Percentiles rank a stretch among this genome's conserved stretches.
Evolutionary conservation across 2,329 filamentous ascomycete genomes (phyloP).

Genomic region (Sarocladium brachiariae): DNA sequence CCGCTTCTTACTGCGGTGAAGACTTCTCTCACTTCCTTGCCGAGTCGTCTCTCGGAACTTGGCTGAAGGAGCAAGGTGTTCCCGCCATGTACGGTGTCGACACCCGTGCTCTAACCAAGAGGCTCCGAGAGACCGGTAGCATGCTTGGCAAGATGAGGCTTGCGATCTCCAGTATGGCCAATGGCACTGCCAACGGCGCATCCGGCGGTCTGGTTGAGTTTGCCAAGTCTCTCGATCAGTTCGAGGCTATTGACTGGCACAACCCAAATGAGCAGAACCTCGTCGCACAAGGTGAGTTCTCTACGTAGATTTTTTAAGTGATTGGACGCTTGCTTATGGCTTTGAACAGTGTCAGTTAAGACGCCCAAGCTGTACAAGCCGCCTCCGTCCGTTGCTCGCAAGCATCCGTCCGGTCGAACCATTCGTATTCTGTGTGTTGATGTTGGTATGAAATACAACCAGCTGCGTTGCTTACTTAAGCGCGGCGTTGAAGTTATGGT

Average conservation of each 20-base stretch:
- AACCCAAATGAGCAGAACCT: constrained; percentile 92
- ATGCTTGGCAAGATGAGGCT: constrained; percentile 90
- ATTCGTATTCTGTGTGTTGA: constrained; percentile 89
- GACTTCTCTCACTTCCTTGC: constrained; percentile 94
- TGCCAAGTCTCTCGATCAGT: constrained; percentile 37
- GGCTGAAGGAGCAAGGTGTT: constrained; percentile 92
- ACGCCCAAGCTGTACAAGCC: constrained; percentile 81
- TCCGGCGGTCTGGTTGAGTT: constrained; percentile 25
- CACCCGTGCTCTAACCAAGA: constrained; percentile 88
- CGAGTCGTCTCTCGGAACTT: constrained; percentile 80
- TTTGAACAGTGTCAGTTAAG: constrained; percentile 76
- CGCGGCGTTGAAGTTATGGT: constrained; percentile 91
- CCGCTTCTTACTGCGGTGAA: constrained; percentile 87
- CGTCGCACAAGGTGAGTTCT: constrained; percentile 78
- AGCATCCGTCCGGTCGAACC: constrained; percentile 80
- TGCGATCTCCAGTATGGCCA: constrained; percentile 44
- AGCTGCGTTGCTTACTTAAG: constrained; percentile 84
- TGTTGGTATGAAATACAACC: constrained; percentile 97
- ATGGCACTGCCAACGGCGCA: constrained; percentile 35
- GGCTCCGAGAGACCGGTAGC: constrained; percentile 86
- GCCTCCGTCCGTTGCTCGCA: constrained; percentile 58
- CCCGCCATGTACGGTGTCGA: constrained; percentile 95
- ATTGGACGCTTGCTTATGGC: constrained; percentile 30
- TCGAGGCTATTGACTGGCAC: constrained; percentile 79
- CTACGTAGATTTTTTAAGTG: constrained; percentile 1